A percentile compares a stretch with the other conserved stretches of the same genome.
These are phyloP conservation scores for Leccinellum rugosiceps DNA, from an alignment of 768 basidiomycete genomes.

Conservation along the genomic window DNA sequence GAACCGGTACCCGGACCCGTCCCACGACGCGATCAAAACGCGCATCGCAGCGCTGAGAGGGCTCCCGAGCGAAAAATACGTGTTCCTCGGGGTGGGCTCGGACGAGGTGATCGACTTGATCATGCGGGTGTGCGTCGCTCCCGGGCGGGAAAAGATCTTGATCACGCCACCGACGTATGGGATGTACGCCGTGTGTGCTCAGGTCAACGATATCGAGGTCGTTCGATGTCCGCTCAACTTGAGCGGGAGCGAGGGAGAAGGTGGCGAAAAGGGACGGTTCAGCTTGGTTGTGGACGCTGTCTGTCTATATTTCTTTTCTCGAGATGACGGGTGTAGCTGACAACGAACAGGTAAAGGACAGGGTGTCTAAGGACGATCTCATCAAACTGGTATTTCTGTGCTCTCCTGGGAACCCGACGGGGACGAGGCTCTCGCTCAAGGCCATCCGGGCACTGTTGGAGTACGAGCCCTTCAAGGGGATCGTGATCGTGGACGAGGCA, in stretches of 20 bases:
- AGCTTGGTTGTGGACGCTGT: conserved; percentile 75
- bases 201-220: conserved; percentile 88
- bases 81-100: conserved; percentile 95
- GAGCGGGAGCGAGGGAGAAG: conserved; percentile 59
- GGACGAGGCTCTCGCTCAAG: conserved; percentile 74
- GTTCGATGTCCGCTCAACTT: conserved; percentile 74
- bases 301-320: conserved; percentile 21
- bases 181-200: conserved; percentile 94
- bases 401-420: conserved; percentile 96
- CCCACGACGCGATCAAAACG: conserved; percentile 73
- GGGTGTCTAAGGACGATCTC: conserved; percentile 62
- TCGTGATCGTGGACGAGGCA: conserved; percentile 94
- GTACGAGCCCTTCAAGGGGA: conserved; percentile 80
- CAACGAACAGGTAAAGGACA: conserved; percentile 60
- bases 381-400: conserved; percentile 95
- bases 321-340: neutral
- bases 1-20: conserved; percentile 93
- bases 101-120: conserved; percentile 96
- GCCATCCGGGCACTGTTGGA: conserved; percentile 70
- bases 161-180: conserved; percentile 96
- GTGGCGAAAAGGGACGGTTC: conserved; percentile 69
- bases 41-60: conserved; percentile 72
- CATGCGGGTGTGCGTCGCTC: conserved; percentile 84
- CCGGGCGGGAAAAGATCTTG: conserved; percentile 77
- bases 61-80: conserved; percentile 58